Conservation (phyloP, 2,329 filamentous ascomycete genomes). For the Cercospora beticola region DNA sequence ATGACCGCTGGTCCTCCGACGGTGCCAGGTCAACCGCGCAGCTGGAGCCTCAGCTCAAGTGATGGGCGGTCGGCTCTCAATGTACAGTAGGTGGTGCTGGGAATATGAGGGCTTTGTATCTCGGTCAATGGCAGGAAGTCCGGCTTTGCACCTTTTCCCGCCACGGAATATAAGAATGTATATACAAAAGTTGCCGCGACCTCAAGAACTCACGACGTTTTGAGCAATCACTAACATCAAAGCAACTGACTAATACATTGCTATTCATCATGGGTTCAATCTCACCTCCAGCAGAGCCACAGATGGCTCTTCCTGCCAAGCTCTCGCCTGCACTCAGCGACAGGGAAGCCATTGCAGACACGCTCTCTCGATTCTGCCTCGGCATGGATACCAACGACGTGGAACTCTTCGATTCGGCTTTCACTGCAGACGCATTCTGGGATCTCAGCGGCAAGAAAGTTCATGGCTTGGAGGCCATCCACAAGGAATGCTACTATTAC, state of each 20-base stretch:
- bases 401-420: constrained; percentile 34
- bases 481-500: constrained; percentile 20
- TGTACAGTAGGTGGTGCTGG: background rate
- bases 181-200: background rate
- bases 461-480: constrained; percentile 28
- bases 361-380: constrained; percentile 32
- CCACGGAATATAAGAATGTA: background rate
- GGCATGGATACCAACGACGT: constrained; percentile 34
- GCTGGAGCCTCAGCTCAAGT: background rate
- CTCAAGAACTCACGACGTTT: background rate
- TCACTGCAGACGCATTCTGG: constrained; percentile 27
- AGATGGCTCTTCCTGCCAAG: constrained; percentile 1
- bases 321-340: constrained; percentile 21
- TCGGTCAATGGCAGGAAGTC: background rate
- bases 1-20: background rate
- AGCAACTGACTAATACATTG: background rate
- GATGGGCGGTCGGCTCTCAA: background rate
- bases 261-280: background rate
- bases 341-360: constrained; percentile 36
- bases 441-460: constrained; percentile 28
- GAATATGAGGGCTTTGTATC: background rate
- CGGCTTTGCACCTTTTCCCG: background rate
- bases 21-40: background rate
- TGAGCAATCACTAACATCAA: background rate
- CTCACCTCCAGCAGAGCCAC: background rate